These are phyloP conservation scores for Oenanthe sinensis DNA, from an alignment of 129 eudicot genomes.

Conservation along the genomic window DNA sequence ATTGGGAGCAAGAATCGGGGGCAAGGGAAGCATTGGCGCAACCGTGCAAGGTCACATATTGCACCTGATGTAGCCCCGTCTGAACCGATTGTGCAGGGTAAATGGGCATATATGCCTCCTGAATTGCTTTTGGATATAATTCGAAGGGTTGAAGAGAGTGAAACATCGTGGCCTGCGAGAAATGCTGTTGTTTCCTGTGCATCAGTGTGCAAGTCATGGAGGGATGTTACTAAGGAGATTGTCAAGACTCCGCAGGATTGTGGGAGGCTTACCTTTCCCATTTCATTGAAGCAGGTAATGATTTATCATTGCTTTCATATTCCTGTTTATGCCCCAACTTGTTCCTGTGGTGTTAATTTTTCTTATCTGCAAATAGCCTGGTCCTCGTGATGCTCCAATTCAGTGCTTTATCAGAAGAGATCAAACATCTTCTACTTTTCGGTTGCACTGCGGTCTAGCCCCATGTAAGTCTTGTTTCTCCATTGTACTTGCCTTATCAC, in stretches of 20 bases:
- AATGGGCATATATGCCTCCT: conserved; percentile 90
- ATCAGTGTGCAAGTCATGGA: conserved; percentile 93
- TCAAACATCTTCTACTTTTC: conserved; percentile 57
- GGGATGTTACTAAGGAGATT: conserved; percentile 84
- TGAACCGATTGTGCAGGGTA: conserved; percentile 54
- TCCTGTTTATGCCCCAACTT: neutral
- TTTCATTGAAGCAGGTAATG: conserved; percentile 82
- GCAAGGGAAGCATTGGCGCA: conserved; percentile 74
- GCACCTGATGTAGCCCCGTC: conserved; percentile 67
- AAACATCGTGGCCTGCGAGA: conserved; percentile 86
- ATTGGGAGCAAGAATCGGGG: conserved; percentile 59
- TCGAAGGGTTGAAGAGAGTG: conserved; percentile 80
- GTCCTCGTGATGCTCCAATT: conserved; percentile 80
- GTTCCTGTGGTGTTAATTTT: neutral
- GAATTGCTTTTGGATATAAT: conserved; percentile 88
- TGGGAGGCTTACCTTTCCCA: conserved; percentile 80
- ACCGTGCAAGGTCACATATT: conserved; percentile 57
- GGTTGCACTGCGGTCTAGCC: conserved; percentile 61
- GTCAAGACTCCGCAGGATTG: conserved; percentile 92
- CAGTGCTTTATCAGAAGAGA: conserved; percentile 93
- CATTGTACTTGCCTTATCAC: neutral
- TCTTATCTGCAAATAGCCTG: conserved; percentile 43
- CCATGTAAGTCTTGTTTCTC: conserved; percentile 67
- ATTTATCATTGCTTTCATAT: conserved; percentile 5
- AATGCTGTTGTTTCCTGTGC: conserved; percentile 72